These are phyloP conservation scores for Phytopythium delawarense DNA, from an alignment of 352 stramenopile genomes.

Conservation along the genomic window DNA sequence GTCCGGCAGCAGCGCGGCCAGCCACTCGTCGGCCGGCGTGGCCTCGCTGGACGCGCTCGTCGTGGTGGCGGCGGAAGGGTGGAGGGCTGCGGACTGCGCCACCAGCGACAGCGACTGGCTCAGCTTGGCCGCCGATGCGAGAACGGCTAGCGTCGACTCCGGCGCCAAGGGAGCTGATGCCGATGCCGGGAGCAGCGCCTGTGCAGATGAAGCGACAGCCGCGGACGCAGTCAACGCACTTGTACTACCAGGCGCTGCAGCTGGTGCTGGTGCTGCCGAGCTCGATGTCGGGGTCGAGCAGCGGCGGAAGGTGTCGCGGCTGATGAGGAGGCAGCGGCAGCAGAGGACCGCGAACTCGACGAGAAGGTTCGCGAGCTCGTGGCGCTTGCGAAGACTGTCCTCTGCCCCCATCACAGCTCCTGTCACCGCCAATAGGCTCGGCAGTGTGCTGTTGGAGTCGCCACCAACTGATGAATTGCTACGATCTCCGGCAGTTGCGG, in stretches of 20 bases:
- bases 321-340: conserved; percentile 54
- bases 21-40: neutral
- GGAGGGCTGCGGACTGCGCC: neutral
- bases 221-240: neutral
- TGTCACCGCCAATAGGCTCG: conserved; percentile 24
- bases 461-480: neutral
- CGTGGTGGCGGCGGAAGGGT: neutral
- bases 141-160: neutral
- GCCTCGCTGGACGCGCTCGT: neutral
- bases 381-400: conserved; percentile 28
- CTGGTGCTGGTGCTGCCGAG: neutral
- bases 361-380: conserved; percentile 49
- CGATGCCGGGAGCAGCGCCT: neutral
- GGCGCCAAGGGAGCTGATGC: neutral
- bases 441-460: neutral
- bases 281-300: conserved; percentile 3
- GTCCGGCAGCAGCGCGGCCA: neutral
- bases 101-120: neutral
- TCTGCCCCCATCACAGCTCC: conserved; percentile 28
- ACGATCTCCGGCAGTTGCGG: neutral
- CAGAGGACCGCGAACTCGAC: conserved; percentile 55
- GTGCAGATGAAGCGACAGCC: neutral
- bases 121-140: neutral
- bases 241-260: neutral
- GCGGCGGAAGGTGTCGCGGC: conserved; percentile 49